Percentiles rank a stretch among this genome's conserved stretches.
phyloP scores from a whole-genome alignment of 192 early-diverging fungal genomes.

The Backusella circina region DNA sequence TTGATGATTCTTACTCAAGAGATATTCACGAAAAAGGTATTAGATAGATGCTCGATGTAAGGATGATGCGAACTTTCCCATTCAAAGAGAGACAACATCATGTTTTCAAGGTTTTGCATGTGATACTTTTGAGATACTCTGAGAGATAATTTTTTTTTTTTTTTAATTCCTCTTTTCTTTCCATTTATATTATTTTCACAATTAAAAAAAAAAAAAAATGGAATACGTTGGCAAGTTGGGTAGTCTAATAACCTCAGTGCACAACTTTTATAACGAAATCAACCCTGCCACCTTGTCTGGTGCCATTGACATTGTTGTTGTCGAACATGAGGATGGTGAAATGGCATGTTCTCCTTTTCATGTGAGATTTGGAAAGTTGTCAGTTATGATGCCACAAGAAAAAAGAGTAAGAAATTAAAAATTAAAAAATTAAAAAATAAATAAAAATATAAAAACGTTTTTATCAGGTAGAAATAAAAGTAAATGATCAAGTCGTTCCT shows the following conservation, averaged over 20 bases:
- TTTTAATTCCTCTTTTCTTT: background rate
- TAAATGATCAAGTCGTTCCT: constrained; percentile 75
- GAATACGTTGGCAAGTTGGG: constrained; percentile 62
- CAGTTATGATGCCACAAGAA: constrained; percentile 85
- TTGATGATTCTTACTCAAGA: no score
- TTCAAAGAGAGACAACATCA: no score
- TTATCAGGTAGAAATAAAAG: constrained; percentile 69
- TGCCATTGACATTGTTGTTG: constrained; percentile 98
- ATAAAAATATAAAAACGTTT: background rate
- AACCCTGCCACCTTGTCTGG: constrained; percentile 97
- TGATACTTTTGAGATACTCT: background rate
- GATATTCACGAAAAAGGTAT: no score
- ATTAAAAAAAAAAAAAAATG: no score
- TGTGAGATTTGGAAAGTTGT: constrained; percentile 96
- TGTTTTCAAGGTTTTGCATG: no score
- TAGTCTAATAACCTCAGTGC: constrained; percentile 69
- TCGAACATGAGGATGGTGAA: constrained; percentile 78
- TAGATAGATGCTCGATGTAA: no score
- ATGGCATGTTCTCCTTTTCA: constrained; percentile 95
- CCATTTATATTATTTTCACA: background rate
- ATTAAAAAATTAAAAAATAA: background rate
- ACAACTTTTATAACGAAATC: constrained; percentile 91
- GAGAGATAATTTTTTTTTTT: background rate
- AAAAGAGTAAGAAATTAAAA: constrained; percentile 63
- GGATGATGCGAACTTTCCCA: no score